A percentile compares a stretch with the other conserved stretches of the same genome.
These are phyloP conservation scores for Zymoseptoria passerinii DNA, from an alignment of 2,329 filamentous ascomycete genomes.

Conservation along the genomic window DNA sequence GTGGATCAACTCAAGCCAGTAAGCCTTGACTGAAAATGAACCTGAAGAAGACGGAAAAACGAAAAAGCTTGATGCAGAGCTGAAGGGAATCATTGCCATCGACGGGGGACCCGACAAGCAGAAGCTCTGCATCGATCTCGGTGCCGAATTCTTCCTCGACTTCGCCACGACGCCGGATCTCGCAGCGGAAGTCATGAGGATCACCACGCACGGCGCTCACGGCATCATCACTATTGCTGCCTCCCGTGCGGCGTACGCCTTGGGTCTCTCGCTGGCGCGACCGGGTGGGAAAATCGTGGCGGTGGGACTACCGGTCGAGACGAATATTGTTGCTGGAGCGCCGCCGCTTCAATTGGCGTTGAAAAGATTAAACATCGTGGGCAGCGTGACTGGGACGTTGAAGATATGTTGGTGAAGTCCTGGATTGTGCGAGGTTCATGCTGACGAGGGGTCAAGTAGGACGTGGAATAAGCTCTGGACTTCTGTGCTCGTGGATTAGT, in stretches of 20 bases:
- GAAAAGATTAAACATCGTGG: constrained; percentile 36
- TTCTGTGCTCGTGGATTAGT: constrained; percentile 24
- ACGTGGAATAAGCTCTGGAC: constrained; percentile 39
- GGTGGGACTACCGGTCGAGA: constrained; percentile 31
- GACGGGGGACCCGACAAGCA: constrained; percentile 32
- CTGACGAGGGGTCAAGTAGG: constrained; percentile 13
- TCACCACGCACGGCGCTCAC: constrained; percentile 34
- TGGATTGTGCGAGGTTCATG: background rate
- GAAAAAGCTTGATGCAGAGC: constrained; percentile 21
- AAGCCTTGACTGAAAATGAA: background rate
- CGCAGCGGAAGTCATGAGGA: constrained; percentile 27
- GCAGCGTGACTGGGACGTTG: constrained; percentile 20
- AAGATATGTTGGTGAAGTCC: constrained; percentile 21
- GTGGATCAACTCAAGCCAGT: background rate
- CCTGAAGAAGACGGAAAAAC: constrained; percentile 27
- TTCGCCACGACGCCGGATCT: constrained; percentile 30
- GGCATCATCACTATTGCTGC: constrained; percentile 33
- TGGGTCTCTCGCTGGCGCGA: constrained; percentile 27
- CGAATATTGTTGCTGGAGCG: constrained; percentile 28
- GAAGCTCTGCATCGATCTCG: constrained; percentile 31
- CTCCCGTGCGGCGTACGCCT: constrained; percentile 30
- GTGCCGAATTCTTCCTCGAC: constrained; percentile 33
- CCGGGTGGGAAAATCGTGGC: constrained; percentile 32
- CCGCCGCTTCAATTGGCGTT: constrained; percentile 31
- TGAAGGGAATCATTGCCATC: constrained; percentile 31